These are phyloP conservation scores for Colletotrichum caudatum DNA, from an alignment of 2,329 filamentous ascomycete species.

Conservation along the genomic window DNA sequence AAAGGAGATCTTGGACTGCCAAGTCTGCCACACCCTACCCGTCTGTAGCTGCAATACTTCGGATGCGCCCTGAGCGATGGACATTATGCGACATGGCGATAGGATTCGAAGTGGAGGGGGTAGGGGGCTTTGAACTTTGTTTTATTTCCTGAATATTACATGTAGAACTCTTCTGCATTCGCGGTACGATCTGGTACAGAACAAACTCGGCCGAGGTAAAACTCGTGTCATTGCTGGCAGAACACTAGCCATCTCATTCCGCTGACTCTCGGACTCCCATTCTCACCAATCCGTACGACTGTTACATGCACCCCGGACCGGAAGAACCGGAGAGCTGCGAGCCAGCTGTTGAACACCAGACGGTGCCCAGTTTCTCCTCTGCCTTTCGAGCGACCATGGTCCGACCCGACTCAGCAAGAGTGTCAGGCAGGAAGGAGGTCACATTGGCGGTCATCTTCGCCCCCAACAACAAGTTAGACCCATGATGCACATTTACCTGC, in stretches of 20 bases:
- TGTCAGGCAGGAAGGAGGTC: conserved; percentile 6
- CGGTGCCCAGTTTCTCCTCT: not conserved
- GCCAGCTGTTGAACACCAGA: not conserved
- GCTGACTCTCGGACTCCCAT: not conserved
- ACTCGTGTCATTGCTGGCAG: conserved; percentile 25
- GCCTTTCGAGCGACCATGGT: conserved; percentile 6
- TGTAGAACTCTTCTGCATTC: not conserved
- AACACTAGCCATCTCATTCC: not conserved
- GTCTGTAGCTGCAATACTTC: conserved; percentile 32
- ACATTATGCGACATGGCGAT: conserved; percentile 39
- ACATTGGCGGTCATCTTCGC: conserved; percentile 10
- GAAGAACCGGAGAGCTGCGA: not conserved
- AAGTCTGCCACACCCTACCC: conserved; percentile 17
- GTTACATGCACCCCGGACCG: conserved; percentile 24
- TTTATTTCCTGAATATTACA: conserved; percentile 9
- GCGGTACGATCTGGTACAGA: not conserved
- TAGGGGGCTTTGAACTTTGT: conserved; percentile 38
- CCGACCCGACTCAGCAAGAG: conserved; percentile 22
- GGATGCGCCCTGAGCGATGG: conserved; percentile 37
- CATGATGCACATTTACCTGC: conserved; percentile 22
- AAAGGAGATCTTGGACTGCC: conserved; percentile 8
- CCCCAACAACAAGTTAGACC: conserved; percentile 25
- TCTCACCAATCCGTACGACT: conserved; percentile 11
- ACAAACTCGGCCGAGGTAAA: not conserved
- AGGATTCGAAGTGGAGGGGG: conserved; percentile 30